phyloP scores from a whole-genome alignment of 768 basidiomycete species.

The Tylopilus felleus region DNA sequence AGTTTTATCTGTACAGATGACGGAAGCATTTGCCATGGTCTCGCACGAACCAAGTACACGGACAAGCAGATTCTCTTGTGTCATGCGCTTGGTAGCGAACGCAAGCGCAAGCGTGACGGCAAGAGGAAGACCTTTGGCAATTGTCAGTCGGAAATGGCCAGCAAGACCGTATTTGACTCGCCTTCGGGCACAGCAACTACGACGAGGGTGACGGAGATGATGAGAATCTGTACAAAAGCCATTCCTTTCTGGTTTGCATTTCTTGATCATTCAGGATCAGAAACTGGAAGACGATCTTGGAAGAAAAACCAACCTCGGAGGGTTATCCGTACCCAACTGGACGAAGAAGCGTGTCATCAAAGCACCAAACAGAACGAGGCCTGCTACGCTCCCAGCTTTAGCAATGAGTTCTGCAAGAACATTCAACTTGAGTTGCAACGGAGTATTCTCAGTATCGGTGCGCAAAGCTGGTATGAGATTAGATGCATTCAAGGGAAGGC shows the following conservation, averaged over 20 bases:
- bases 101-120: conserved; percentile 96
- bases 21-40: conserved; percentile 97
- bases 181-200: conserved; percentile 90
- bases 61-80: conserved; percentile 89
- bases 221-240: conserved; percentile 87
- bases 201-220: conserved; percentile 90
- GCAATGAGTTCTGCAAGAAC: conserved; percentile 93
- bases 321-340: conserved; percentile 62
- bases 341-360: conserved; percentile 97
- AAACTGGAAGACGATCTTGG: background rate
- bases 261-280: conserved; percentile 33
- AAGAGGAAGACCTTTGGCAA: conserved; percentile 71
- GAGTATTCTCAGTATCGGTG: conserved; percentile 84
- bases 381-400: conserved; percentile 80
- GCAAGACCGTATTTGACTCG: conserved; percentile 14
- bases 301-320: conserved; percentile 44
- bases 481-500: background rate
- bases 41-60: conserved; percentile 96
- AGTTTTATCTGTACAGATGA: conserved; percentile 94
- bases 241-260: conserved; percentile 82
- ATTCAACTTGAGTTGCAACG: conserved; percentile 92
- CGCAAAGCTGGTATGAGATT: conserved; percentile 60
- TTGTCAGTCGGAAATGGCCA: background rate
- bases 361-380: conserved; percentile 73
- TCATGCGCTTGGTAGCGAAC: conserved; percentile 99